Evolutionary conservation across 257 asterid genomes (phyloP).

Genomic region (Lycium ferocissimum): DNA sequence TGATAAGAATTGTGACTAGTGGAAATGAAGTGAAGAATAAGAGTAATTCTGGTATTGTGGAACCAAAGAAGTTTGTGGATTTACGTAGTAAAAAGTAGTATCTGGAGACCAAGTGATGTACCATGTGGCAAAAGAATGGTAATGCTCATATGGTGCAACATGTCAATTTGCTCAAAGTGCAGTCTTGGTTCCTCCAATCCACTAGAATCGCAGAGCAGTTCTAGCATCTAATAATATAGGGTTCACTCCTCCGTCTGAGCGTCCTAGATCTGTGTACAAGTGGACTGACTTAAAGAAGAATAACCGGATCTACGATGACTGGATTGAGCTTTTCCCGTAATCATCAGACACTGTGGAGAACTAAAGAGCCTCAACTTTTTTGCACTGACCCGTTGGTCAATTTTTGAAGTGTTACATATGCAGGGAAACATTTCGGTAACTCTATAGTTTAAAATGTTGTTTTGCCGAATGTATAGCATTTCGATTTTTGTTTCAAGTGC

Average conservation of each 20-base stretch:
- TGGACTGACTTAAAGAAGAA: slow-evolving; percentile 41
- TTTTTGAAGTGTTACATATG: slow-evolving; percentile 17
- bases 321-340: slow-evolving; percentile 41
- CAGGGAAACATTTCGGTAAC: neutral
- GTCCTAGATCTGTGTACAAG: slow-evolving; percentile 31
- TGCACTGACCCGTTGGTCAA: neutral
- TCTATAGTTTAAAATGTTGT: neutral
- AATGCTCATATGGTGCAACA: slow-evolving; percentile 44
- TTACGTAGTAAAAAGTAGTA: neutral
- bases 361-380: neutral
- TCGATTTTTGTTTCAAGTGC: neutral
- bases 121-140: slow-evolving; percentile 44
- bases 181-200: slow-evolving; percentile 27
- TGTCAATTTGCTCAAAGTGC: slow-evolving; percentile 63
- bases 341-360: slow-evolving; percentile 25
- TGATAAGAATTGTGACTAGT: slow-evolving; percentile 27
- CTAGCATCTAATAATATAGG: slow-evolving; percentile 24
- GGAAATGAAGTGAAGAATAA: slow-evolving; percentile 22
- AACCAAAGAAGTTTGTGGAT: neutral
- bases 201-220: slow-evolving; percentile 24
- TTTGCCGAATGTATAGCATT: neutral
- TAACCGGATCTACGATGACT: slow-evolving; percentile 57
- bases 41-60: neutral
- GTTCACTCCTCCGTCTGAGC: slow-evolving; percentile 27
- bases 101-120: slow-evolving; percentile 52